These are phyloP conservation scores for Takashimella koratensis DNA, from an alignment of 1,284 basidiomycete species.

Conservation along the genomic window DNA sequence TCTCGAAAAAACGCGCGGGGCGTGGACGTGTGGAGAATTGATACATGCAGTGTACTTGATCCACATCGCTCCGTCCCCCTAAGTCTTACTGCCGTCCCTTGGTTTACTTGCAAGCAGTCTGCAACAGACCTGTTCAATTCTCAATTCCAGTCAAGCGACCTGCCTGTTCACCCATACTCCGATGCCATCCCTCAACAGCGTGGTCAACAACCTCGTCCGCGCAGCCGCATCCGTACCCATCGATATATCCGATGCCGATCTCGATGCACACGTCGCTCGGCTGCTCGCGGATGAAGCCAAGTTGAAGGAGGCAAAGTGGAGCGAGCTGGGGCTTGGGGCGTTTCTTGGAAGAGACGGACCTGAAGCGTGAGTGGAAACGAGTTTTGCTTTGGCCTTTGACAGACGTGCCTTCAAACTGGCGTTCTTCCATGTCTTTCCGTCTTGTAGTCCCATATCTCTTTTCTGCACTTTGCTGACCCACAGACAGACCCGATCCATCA, in stretches of 20 bases:
- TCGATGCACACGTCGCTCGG: slow-evolving; percentile 82
- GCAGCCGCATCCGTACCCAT: slow-evolving; percentile 65
- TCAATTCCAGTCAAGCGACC: no score
- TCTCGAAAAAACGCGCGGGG: not conserved
- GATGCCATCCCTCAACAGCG: slow-evolving; percentile 64
- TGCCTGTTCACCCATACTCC: no score
- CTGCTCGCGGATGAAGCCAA: slow-evolving; percentile 85
- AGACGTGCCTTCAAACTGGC: no score
- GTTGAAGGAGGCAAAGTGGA: slow-evolving; percentile 66
- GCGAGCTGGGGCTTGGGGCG: slow-evolving; percentile 43
- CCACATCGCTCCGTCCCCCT: no score
- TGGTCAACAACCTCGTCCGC: slow-evolving; percentile 77
- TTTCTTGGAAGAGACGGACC: slow-evolving; percentile 52
- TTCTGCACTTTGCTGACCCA: not conserved
- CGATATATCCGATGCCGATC: slow-evolving; percentile 70
- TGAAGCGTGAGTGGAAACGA: slow-evolving; percentile 62
- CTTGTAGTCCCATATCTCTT: not conserved
- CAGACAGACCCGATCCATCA: slow-evolving; percentile 39
- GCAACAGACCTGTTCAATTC: no score
- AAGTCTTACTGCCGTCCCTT: no score
- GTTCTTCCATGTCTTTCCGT: no score
- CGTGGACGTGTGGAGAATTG: no score
- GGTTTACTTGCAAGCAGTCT: no score
- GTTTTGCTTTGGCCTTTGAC: no score
- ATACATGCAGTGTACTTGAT: no score